These are phyloP conservation scores for Paecilomyces fulvus DNA, from an alignment of 2,329 filamentous ascomycete genomes.

Conservation along the genomic window DNA sequence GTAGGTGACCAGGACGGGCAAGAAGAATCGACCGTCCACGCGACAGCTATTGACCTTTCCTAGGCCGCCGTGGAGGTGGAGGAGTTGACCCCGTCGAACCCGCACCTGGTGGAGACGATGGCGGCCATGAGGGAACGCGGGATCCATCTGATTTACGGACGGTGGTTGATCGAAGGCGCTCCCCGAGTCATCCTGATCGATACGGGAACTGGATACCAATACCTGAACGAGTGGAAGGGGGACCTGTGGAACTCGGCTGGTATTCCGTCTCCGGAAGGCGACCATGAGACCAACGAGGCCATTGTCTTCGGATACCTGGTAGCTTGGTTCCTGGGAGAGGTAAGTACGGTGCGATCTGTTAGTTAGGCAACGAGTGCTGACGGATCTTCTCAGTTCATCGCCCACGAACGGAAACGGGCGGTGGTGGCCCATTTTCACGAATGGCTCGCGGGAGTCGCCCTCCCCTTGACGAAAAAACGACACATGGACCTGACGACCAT, in stretches of 20 bases:
- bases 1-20: constrained; percentile 44
- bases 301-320: constrained; percentile 97
- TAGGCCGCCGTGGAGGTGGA: constrained; percentile 97
- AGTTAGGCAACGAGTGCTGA: constrained; percentile 4
- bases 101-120: constrained; percentile 72
- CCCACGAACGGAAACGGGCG: constrained; percentile 81
- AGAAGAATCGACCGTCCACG: neutral
- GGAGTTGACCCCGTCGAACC: constrained; percentile 74
- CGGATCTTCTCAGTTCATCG: constrained; percentile 61
- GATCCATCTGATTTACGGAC: constrained; percentile 81
- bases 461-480: constrained; percentile 86
- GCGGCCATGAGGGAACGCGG: constrained; percentile 88
- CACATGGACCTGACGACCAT: constrained; percentile 96
- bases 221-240: constrained; percentile 91
- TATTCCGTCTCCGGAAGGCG: constrained; percentile 85
- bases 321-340: constrained; percentile 97
- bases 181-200: constrained; percentile 91
- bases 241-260: constrained; percentile 89
- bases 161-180: constrained; percentile 96
- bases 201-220: constrained; percentile 84
- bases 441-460: constrained; percentile 89
- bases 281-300: constrained; percentile 94
- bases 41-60: constrained; percentile 1
- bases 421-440: constrained; percentile 99
- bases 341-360: constrained; percentile 39